These are phyloP conservation scores for Simmondsia chinensis DNA, from an alignment of 148 eudicot genomes.

Conservation along the genomic window DNA sequence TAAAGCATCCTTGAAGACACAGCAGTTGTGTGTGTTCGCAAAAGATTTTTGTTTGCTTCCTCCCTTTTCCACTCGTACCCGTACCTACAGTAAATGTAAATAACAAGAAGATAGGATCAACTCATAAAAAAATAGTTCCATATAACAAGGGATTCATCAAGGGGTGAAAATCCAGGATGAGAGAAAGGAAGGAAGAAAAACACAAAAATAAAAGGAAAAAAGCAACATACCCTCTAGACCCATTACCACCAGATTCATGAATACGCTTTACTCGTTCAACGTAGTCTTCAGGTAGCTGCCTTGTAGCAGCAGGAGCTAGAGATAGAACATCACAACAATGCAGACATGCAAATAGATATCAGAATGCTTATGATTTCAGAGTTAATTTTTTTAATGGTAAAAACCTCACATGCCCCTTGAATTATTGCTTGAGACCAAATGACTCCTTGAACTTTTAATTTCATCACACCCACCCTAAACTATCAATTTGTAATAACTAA, in stretches of 20 bases:
- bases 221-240: conserved; percentile 73
- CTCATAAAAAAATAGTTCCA: neutral
- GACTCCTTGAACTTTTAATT: too few species aligned
- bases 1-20: conserved; percentile 98
- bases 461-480: too few species aligned
- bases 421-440: too few species aligned
- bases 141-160: neutral
- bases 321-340: neutral
- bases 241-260: conserved; percentile 92
- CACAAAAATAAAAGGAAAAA: neutral
- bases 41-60: conserved; percentile 81
- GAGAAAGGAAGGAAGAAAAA: neutral
- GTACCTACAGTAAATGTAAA: conserved; percentile 38
- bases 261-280: conserved; percentile 74
- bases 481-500: too few species aligned
- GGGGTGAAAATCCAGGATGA: neutral
- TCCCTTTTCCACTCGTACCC: conserved; percentile 94
- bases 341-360: conserved; percentile 2
- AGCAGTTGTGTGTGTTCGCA: conserved; percentile 97
- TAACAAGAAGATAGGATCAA: neutral
- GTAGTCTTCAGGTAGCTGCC: conserved; percentile 79
- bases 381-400: too few species aligned
- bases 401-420: too few species aligned
- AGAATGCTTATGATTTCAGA: too few species aligned
- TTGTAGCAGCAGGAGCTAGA: conserved; percentile 78